These are phyloP conservation scores for Evansstolkia leycettana DNA, from an alignment of 495 filamentous ascomycete genomes.

Conservation along the genomic window DNA sequence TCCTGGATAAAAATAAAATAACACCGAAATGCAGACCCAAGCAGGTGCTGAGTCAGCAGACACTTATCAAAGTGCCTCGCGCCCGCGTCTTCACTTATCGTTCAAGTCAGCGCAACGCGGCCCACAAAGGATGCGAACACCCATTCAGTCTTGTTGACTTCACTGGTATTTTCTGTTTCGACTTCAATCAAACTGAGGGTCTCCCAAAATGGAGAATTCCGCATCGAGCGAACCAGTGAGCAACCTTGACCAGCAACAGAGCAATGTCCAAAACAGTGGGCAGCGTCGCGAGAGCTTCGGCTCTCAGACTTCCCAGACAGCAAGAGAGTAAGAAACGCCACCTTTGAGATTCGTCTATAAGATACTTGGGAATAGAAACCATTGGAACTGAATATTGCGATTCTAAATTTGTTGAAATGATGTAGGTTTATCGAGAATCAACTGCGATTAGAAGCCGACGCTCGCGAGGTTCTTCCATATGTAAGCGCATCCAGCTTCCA, in stretches of 20 bases:
- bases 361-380: no score
- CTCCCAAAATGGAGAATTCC: no score
- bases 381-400: no score
- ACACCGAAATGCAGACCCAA: no score
- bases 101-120: neutral
- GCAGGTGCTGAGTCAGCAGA: slow-evolving; percentile 4
- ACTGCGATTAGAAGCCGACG: slow-evolving; percentile 83
- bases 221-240: no score
- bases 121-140: neutral
- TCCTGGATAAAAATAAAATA: no score
- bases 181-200: no score
- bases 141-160: slow-evolving; percentile 6
- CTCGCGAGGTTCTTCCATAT: slow-evolving; percentile 88
- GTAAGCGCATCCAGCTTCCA: slow-evolving; percentile 28
- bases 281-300: slow-evolving; percentile 38
- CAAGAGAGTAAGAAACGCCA: slow-evolving; percentile 53
- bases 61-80: slow-evolving; percentile 7
- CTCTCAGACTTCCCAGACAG: slow-evolving; percentile 73
- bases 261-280: slow-evolving; percentile 5
- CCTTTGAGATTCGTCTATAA: no score
- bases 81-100: slow-evolving; percentile 4
- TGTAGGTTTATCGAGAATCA: slow-evolving; percentile 77
- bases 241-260: slow-evolving; percentile 5
- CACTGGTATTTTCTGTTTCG: no score
- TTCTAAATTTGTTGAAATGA: neutral